Percentiles rank a stretch among this genome's conserved stretches.
phyloP scores from a whole-genome alignment of 331 rosid genomes.

The Saraca asoca region DNA sequence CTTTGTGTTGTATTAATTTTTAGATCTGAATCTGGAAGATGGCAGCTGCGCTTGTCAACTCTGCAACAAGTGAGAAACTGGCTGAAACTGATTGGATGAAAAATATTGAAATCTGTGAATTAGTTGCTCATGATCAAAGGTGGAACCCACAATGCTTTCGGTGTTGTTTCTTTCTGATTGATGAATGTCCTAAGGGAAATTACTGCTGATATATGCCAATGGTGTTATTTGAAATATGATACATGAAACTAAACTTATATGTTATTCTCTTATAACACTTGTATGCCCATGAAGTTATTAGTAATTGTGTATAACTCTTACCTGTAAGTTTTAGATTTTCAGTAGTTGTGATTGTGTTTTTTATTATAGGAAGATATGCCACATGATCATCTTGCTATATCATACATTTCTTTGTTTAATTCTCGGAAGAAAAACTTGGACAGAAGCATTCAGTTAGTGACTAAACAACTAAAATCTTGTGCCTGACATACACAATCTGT shows the following conservation, averaged over 20 bases:
- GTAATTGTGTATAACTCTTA: not conserved
- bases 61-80: slow-evolving; percentile 87
- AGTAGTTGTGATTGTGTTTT: slow-evolving; percentile 8
- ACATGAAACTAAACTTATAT: slow-evolving; percentile 22
- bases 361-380: not conserved
- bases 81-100: slow-evolving; percentile 83
- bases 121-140: slow-evolving; percentile 89
- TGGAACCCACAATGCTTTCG: slow-evolving; percentile 32
- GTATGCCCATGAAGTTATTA: too few relatives aligned
- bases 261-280: not conserved
- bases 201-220: slow-evolving; percentile 19
- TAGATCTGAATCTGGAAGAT: slow-evolving; percentile 47
- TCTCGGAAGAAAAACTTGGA: slow-evolving; percentile 2
- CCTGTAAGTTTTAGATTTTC: slow-evolving; percentile 23
- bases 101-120: slow-evolving; percentile 91
- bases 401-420: slow-evolving; percentile 3
- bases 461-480: slow-evolving; percentile 12
- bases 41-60: slow-evolving; percentile 87
- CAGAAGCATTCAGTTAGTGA: slow-evolving; percentile 10
- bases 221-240: not conserved
- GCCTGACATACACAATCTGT: not conserved
- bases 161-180: slow-evolving; percentile 25
- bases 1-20: slow-evolving; percentile 13
- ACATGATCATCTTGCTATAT: slow-evolving; percentile 4
- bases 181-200: slow-evolving; percentile 22